A percentile compares a stretch with the other conserved stretches of the same genome.
Evolutionary conservation across 371 early-diverging fungal species (phyloP).

Genomic region (Fennellomyces sp.): DNA sequence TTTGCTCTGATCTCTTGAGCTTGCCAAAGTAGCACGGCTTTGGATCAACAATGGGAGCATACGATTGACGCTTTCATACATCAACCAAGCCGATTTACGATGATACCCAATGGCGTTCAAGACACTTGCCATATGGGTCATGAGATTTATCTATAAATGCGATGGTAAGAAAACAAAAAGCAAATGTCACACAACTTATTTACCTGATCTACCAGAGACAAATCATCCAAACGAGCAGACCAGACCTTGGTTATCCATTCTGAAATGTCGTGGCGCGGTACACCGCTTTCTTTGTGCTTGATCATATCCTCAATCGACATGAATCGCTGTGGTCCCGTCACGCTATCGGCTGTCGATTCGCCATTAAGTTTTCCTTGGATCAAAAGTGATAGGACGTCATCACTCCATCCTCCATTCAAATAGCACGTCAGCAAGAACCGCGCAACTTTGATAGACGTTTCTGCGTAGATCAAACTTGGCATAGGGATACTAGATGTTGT

Average conservation of each 20-base stretch:
- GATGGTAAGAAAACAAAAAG: neutral
- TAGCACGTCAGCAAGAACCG: slow-evolving; percentile 38
- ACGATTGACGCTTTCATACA: slow-evolving; percentile 65
- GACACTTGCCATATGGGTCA: slow-evolving; percentile 64
- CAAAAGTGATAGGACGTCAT: slow-evolving; percentile 22
- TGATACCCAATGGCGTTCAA: slow-evolving; percentile 65
- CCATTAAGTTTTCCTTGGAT: slow-evolving; percentile 24
- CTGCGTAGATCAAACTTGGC: slow-evolving; percentile 44
- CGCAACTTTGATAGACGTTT: slow-evolving; percentile 48
- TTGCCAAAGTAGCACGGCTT: slow-evolving; percentile 32
- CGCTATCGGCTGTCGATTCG: neutral
- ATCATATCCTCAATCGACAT: slow-evolving; percentile 3
- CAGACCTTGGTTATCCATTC: slow-evolving; percentile 65
- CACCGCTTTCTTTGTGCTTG: slow-evolving; percentile 34
- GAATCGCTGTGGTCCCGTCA: slow-evolving; percentile 5
- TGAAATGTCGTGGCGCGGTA: slow-evolving; percentile 52
- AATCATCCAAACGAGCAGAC: slow-evolving; percentile 49
- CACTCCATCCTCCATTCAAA: slow-evolving; percentile 36
- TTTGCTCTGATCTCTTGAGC: slow-evolving; percentile 25
- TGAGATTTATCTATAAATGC: slow-evolving; percentile 53
- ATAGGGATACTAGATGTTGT: slow-evolving; percentile 32
- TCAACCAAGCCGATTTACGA: slow-evolving; percentile 76
- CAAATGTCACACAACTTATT: neutral
- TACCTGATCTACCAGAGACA: slow-evolving; percentile 65
- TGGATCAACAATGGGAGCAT: slow-evolving; percentile 63